Base-by-base conservation (phyloP, 306 rosid genomes). In the Luffa aegyptiaca region DNA sequence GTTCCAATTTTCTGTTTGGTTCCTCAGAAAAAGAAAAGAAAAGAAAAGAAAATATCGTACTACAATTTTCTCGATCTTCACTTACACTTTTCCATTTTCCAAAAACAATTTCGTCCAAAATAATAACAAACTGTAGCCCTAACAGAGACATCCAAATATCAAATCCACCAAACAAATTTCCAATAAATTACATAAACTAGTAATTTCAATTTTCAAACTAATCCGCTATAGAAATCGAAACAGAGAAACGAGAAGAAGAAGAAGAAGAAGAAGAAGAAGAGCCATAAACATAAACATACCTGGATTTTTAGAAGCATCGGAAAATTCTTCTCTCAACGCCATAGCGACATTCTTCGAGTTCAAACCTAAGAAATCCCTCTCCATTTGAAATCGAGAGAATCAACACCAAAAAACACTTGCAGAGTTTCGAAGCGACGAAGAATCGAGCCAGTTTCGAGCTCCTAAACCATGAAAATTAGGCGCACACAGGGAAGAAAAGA, bases 321-420 rank as follows among this genome's bases (percentile, higher is more conserved):
- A 10, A 75, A 83, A 78, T 55, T 86, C 89, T 13, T 87, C 94
- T 52, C 84, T 89, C 12, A 69, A 49, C 21, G 56, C 26, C 51
- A 77, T 42, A 46, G 84, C 77, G 52, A 69, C 83, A 85, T 57
- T 83, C 81, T 82, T 87, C 45, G 86, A 83, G 63, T 80, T 84
- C 84, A 92, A 86, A 68, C 96, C 89, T 84, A 94, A 69, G 58
- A 90, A 92, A 85, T 89, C 93, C 6, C 90, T 85, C 89, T 94
- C 97, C 98, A 94, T 87, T 9, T 44, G 5, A 41, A 81, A 37
- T 31, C 9, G 1, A 33, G 3, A 44, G 21, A 76, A 46, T 26
- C 42, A 58, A 61, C n/a, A n/a, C 51, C 44, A 12, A 0, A 31
- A 58, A 51, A 70, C 5, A 42, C 3, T n/a, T 21, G 2, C 26